Conservation (phyloP, 192 early-diverging fungal species). For the Coemansia biformis region DNA sequence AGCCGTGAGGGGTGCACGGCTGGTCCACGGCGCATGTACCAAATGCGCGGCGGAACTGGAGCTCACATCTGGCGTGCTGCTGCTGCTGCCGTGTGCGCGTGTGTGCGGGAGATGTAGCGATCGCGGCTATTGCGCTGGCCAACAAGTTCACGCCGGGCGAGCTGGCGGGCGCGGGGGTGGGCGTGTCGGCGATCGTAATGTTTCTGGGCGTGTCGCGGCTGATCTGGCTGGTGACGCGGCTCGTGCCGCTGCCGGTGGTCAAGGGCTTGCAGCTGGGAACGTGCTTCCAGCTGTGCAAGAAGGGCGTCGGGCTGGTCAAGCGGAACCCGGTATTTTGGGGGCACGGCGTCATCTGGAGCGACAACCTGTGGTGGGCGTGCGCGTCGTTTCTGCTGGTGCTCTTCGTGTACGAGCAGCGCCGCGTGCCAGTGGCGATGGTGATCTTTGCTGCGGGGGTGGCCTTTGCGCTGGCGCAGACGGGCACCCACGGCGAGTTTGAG, state of each 20-base stretch:
- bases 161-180: constrained; percentile 67
- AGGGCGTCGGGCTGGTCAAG: constrained; percentile 60
- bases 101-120: constrained; percentile 42
- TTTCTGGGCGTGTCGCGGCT: constrained; percentile 65
- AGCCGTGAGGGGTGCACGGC: neutral
- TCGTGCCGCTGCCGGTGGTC: constrained; percentile 68
- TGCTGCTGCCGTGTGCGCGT: too few species aligned
- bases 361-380: constrained; percentile 70
- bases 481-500: constrained; percentile 46
- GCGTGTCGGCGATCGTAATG: constrained; percentile 60
- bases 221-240: constrained; percentile 60
- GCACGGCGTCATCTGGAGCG: constrained; percentile 59
- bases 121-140: constrained; percentile 74
- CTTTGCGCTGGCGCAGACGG: constrained; percentile 58
- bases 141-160: constrained; percentile 63
- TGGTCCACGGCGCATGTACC: neutral
- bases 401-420: constrained; percentile 58
- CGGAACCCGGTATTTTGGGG: constrained; percentile 52
- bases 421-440: constrained; percentile 64
- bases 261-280: constrained; percentile 77
- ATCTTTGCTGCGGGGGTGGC: constrained; percentile 66
- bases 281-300: constrained; percentile 62
- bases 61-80: too few species aligned
- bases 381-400: constrained; percentile 65
- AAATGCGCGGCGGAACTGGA: too few species aligned